Evolutionary conservation across 805 yeast species (phyloP).

Genomic region (Wickerhamomyces bovis): DNA sequence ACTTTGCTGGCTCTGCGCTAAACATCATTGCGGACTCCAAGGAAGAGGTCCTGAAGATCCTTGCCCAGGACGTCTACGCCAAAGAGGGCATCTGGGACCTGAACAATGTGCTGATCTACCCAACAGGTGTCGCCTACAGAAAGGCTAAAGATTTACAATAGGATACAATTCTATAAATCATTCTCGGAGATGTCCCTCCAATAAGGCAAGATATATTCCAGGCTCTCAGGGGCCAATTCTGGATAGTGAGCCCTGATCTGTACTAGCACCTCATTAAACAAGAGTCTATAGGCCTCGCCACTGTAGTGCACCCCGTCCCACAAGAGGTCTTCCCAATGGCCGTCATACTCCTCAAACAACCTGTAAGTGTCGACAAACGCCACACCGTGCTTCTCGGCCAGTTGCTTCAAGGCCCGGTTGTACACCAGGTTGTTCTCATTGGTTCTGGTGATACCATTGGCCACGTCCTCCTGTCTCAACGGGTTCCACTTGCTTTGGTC

Average conservation of each 20-base stretch:
- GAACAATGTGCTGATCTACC: constrained; percentile 52
- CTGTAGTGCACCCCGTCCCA: constrained; percentile 58
- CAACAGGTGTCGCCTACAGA: constrained; percentile 44
- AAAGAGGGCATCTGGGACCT: constrained; percentile 73
- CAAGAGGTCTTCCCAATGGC: constrained; percentile 36
- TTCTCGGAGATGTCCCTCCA: constrained; percentile 33
- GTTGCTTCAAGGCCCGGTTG: constrained; percentile 39
- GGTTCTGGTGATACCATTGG: constrained; percentile 38
- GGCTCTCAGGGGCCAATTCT: constrained; percentile 36
- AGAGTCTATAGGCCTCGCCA: constrained; percentile 45
- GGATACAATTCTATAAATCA: constrained; percentile 2
- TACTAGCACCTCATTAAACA: constrained; percentile 37
- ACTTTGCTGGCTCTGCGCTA: constrained; percentile 65
- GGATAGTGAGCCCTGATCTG: constrained; percentile 41
- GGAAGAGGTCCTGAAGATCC: constrained; percentile 58
- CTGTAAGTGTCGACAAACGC: constrained; percentile 55
- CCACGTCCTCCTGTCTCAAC: constrained; percentile 26
- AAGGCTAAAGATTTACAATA: constrained; percentile 25
- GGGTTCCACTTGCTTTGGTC: constrained; percentile 39
- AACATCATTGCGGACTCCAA: constrained; percentile 58
- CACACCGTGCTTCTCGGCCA: constrained; percentile 41
- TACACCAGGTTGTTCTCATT: constrained; percentile 42
- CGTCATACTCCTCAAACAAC: constrained; percentile 33
- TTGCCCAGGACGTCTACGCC: constrained; percentile 58
- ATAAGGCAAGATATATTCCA: constrained; percentile 31